Evolutionary conservation across 169 alveolate genomes (phyloP), one percentile per base, ranked within the genome.

Genomic region (Cryptosporidium ubiquitum): DNA sequence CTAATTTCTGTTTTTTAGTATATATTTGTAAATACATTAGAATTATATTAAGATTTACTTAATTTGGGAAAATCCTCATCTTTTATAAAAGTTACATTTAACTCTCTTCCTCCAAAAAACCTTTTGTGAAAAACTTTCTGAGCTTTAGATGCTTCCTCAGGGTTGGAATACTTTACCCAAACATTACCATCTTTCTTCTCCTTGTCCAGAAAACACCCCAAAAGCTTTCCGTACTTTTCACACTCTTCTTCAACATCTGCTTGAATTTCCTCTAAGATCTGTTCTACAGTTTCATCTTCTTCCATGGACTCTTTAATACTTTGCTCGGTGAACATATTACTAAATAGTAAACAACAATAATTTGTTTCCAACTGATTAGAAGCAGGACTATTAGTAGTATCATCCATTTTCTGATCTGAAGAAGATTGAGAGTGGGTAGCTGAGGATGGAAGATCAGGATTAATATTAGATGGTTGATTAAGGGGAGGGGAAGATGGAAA

Each of bases 221-320:
- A 69, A 31, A 96, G 94, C 39, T 91, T 91, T 2, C 98, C 98
- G 93, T 94, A 94, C 73, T 95, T 96, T 33, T 70, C 91, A 84
- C 98, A 96, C 89, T 96, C 98, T 58, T 92, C 96, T 74, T 71
- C 92, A 52, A 95, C 98, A 84, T 96, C 98, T n/a, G 93, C 97
- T 73, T 89, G 91, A 60, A 96, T 93, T 40, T 96, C 98, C 20
- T 73, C 93, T 71, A 95, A 93, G 85, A 95, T 93, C 60, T 91
- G 64, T 29, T 61, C 75, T 1, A 52, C 91, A 2, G 96, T 95
- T 33, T 92, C 95, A 29, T 85, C 93, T 9, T 94, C 94, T 44
- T 84, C 60, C 60, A 61, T 60, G 37, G 89, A 79, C 29, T 79
- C 89, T 92, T 44, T 70, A 44, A 39, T 91, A 85, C 61, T 95